Conservation (phyloP, 352 stramenopile species). For the Globisporangium mamillatum region DNA sequence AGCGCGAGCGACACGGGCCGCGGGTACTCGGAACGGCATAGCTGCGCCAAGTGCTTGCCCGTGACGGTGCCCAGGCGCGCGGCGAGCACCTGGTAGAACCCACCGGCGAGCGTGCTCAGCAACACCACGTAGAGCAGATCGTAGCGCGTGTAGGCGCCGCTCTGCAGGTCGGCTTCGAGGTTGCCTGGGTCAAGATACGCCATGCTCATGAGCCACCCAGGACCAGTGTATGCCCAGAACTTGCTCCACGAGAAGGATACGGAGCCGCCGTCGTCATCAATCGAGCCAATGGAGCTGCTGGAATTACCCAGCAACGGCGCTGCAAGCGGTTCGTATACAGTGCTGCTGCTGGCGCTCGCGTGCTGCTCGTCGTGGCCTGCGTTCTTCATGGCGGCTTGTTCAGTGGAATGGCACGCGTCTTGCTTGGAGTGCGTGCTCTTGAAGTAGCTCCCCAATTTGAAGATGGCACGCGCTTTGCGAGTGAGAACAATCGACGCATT, state of each 20-base stretch:
- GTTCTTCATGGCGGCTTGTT: constrained; percentile 1
- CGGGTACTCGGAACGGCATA: constrained; percentile 81
- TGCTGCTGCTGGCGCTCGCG: not conserved
- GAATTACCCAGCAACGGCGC: not conserved
- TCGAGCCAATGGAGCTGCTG: not conserved
- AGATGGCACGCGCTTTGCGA: constrained; percentile 7
- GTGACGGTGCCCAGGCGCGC: constrained; percentile 91
- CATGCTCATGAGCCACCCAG: constrained; percentile 92
- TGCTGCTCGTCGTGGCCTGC: not conserved
- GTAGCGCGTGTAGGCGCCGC: constrained; percentile 87
- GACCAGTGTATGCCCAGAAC: constrained; percentile 81
- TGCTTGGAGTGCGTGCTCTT: not conserved
- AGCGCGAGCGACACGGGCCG: constrained; percentile 72
- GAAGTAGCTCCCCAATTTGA: constrained; percentile 6
- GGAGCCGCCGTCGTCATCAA: no score
- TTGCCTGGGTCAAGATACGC: constrained; percentile 96
- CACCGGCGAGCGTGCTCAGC: constrained; percentile 75
- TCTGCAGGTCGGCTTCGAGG: constrained; percentile 94
- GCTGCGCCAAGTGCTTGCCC: constrained; percentile 88
- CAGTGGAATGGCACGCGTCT: not conserved
- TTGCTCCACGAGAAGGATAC: constrained; percentile 44
- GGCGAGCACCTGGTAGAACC: constrained; percentile 91
- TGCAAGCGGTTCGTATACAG: not conserved
- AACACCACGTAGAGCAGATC: constrained; percentile 90
- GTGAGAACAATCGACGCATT: not conserved